Evolutionary conservation across 2,329 filamentous ascomycete genomes (phyloP).

Genomic region (Monilinia aucupariae): DNA sequence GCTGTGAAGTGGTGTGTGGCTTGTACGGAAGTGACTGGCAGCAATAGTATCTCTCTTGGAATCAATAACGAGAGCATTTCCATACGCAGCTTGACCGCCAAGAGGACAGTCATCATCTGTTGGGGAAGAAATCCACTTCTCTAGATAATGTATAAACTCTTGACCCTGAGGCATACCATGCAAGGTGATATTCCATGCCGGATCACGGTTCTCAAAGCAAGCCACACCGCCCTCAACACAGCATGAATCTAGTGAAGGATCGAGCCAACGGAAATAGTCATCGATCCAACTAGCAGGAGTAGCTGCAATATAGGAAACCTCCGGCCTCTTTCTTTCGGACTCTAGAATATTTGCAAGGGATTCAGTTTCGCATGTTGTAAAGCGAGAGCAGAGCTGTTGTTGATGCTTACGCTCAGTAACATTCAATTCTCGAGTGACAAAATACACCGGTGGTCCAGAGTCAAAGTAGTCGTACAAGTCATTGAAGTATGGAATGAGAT

Average conservation of each 20-base stretch:
- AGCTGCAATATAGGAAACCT: slow-evolving; percentile 81
- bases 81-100: slow-evolving; percentile 82
- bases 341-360: slow-evolving; percentile 89
- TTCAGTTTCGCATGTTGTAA: slow-evolving; percentile 77
- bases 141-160: slow-evolving; percentile 84
- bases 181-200: slow-evolving; percentile 84
- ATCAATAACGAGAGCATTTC: slow-evolving; percentile 76
- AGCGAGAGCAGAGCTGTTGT: slow-evolving; percentile 82
- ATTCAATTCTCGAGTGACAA: slow-evolving; percentile 80
- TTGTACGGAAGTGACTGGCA: slow-evolving; percentile 87
- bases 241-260: slow-evolving; percentile 66
- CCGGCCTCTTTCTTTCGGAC: slow-evolving; percentile 83
- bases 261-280: slow-evolving; percentile 95
- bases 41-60: slow-evolving; percentile 59
- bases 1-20: slow-evolving; percentile 78
- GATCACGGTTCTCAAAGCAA: slow-evolving; percentile 74
- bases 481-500: slow-evolving; percentile 93
- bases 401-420: slow-evolving; percentile 70
- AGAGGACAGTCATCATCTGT: slow-evolving; percentile 81
- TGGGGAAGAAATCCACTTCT: slow-evolving; percentile 75
- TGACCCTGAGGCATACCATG: slow-evolving; percentile 85
- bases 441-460: slow-evolving; percentile 90
- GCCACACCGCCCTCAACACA: slow-evolving; percentile 44
- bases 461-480: slow-evolving; percentile 92
- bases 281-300: slow-evolving; percentile 94